phyloP scores from a whole-genome alignment of 257 asterid genomes.

The Solanum virginianum region DNA sequence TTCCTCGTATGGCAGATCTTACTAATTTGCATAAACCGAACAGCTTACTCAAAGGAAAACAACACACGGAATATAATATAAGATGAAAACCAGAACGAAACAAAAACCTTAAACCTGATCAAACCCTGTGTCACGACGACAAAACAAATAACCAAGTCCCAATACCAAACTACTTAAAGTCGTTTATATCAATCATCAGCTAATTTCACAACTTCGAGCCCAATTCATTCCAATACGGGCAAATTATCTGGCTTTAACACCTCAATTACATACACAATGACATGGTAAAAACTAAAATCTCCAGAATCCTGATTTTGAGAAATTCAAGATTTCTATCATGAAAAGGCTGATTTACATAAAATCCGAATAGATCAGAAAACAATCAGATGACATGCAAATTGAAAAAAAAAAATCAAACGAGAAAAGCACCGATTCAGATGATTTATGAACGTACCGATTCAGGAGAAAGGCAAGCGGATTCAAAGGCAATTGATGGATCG shows the following conservation, averaged over 20 bases:
- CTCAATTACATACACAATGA: neutral
- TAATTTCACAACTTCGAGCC: neutral
- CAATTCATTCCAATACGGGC: neutral
- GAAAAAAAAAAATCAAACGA: neutral
- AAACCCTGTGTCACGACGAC: neutral
- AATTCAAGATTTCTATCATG: neutral
- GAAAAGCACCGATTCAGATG: neutral
- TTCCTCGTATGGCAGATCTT: neutral
- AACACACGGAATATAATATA: neutral
- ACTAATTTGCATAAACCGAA: neutral
- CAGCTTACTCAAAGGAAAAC: neutral
- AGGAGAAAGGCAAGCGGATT: neutral
- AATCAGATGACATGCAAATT: neutral
- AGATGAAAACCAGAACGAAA: neutral
- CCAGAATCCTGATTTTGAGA: neutral
- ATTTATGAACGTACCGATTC: neutral
- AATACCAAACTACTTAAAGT: neutral
- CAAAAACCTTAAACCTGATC: neutral
- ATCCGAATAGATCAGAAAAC: neutral
- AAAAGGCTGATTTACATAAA: neutral
- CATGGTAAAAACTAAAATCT: neutral
- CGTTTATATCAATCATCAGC: neutral
- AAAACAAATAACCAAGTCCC: neutral
- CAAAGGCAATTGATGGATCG: neutral
- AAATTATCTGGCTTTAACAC: neutral